Base-by-base conservation (phyloP, 352 stramenopile genomes). In the Phytophthora vignae region DNA sequence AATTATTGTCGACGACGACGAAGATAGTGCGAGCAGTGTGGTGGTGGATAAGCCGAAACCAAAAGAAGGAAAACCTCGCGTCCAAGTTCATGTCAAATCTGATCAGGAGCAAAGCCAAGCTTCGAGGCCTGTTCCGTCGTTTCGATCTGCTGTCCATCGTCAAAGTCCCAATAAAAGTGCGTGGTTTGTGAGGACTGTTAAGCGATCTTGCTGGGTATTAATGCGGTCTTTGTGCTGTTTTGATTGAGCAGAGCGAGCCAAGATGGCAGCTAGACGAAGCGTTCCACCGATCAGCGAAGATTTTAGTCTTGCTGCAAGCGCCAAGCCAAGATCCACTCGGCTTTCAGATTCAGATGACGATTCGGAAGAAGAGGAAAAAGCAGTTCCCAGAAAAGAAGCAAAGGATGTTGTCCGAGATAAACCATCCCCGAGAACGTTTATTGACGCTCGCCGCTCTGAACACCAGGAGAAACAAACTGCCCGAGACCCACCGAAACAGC, bases 1-100 rank as follows among this genome's bases (percentile, higher is more conserved):
- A 12, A 74, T 74, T 62, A 74, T 74, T 21, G 67, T 70, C n/a
- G 67, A 74, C 21, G 66, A 73, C 11, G 65, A 73, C 44, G 57
- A 60, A 1, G 66, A 73, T 31, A 68, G 54, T 21, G 60, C 55
- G 36, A 38, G 36, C n/a, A 48, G 50, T 36, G 42, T 17, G 10
- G 46, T 31, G 27, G 46, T 31, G 19, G 15, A 15, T 21, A 49
- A 49, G 6, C 42, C 42, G 17, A 49, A 17, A 49, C 21, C 42
- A 49, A 49, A 15, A 19, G 22, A 25, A 25, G n/a, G 22, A 44
- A 31, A 31, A 31, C 27, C 27, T 7, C 27, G 27, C 6, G 27
- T 7, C 27, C 2, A 31, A 31, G 27, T 31, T 3, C 27, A 7
- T 31, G 27, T 31, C 27, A 31, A 31, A 31, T 31, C 2, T 31